Evolutionary conservation across 2,329 filamentous ascomycete genomes (phyloP), one percentile per base, ranked within the genome.

Genomic region (Ophiocordyceps camponoti-leonardi): DNA sequence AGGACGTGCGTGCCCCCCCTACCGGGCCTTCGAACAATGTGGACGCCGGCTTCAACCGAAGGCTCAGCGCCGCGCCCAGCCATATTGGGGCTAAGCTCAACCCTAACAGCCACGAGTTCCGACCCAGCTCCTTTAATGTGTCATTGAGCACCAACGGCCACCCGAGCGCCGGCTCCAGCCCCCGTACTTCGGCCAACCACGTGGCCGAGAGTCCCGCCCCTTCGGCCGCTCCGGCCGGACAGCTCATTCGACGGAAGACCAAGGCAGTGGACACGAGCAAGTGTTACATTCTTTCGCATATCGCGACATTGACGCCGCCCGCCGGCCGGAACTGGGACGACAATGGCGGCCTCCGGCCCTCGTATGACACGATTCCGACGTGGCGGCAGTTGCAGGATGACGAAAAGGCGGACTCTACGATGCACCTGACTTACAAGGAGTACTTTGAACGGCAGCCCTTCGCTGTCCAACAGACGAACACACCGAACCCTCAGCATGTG

Each of bases 301-400:
- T 79, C 50, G 70, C 75, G 61, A 68, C 68, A 0, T 60, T 77
- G 43, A 65, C 67, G 46, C 71, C 74, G 1, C 67, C 69, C 0
- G 64, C 68, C 48, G 71, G 65, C 22, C 68, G 71, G 53, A 78
- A 83, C 50, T 87, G 81, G 69, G 71, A 78, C 33, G 74, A 79
- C 47, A 94, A 92, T 56, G 81, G 80, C 42, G 87, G 86, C n/a
- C 75, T 95, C 45, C 82, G 83, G 35, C 82, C 83, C 26, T 80
- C 90, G 4, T 95, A 82, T 61, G 81, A 86, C 54, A 96, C 92
- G 1, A 69, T 72, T 12, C 87, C 87, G 1, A 88, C 82, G 0
- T 98, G 92, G 90, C 79, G 83, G 49, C 77, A 79, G 48, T 65
- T 79, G 22, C 67, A 77, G 43, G 78, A 80, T 19, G 82, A 86